Conservation (phyloP, 106 monocot species). For the Allium sativum region DNA sequence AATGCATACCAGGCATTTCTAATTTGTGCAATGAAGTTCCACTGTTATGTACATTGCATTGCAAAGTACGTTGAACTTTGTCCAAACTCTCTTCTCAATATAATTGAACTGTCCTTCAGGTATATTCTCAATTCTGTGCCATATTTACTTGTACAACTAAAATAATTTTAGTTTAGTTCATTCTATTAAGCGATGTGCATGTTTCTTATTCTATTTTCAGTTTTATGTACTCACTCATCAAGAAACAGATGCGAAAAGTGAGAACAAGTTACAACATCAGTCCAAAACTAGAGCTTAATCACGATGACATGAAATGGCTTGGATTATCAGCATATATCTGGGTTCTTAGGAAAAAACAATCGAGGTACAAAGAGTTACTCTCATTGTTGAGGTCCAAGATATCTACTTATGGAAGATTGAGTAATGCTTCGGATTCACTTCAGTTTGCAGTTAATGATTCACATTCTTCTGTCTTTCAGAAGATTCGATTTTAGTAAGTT, state of each 20-base stretch:
- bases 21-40: constrained; percentile 96
- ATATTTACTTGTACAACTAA: neutral
- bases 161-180: neutral
- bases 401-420: constrained; percentile 4
- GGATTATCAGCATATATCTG: constrained; percentile 58
- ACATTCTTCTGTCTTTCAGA: constrained; percentile 62
- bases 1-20: constrained; percentile 92
- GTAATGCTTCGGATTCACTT: constrained; percentile 16
- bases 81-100: constrained; percentile 24
- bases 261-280: constrained; percentile 9
- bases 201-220: constrained; percentile 15
- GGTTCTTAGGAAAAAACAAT: constrained; percentile 65
- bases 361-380: constrained; percentile 50
- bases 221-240: constrained; percentile 59
- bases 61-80: constrained; percentile 4
- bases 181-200: neutral
- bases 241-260: constrained; percentile 50
- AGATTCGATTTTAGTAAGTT: constrained; percentile 38
- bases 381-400: constrained; percentile 30
- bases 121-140: constrained; percentile 7
- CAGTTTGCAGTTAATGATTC: constrained; percentile 58
- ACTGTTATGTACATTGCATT: constrained; percentile 50
- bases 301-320: constrained; percentile 53
- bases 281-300: constrained; percentile 40
- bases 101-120: constrained; percentile 65